A percentile compares a stretch with the other conserved stretches of the same genome.
Conservation (phyloP, 306 rosid species). For the Vigna hirtella region DNA sequence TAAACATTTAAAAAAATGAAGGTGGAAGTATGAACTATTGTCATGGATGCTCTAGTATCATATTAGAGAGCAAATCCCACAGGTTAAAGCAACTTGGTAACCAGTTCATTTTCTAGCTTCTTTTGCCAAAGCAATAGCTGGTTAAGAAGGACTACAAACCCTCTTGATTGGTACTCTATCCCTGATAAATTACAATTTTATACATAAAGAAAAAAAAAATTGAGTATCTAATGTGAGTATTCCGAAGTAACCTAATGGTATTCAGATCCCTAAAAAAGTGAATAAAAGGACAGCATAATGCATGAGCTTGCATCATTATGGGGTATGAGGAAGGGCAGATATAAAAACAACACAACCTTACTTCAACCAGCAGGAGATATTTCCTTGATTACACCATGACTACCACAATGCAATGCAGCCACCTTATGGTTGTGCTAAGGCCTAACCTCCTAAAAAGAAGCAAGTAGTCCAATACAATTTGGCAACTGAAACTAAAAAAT, state of each 20-base stretch:
- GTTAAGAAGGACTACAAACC: constrained; percentile 1
- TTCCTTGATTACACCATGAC: not conserved
- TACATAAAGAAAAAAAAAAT: not conserved
- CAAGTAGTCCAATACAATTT: not conserved
- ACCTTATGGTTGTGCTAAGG: not conserved
- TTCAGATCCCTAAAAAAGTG: not conserved
- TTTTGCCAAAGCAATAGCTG: not conserved
- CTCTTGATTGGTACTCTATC: constrained; percentile 10
- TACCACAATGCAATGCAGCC: not conserved
- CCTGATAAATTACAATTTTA: constrained; percentile 6
- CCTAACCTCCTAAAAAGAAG: constrained; percentile 12
- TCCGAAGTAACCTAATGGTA: not conserved
- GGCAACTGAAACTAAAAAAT: not conserved
- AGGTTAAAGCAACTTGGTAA: not conserved
- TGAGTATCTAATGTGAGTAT: not conserved
- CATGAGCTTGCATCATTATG: not conserved
- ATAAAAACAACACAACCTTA: not conserved
- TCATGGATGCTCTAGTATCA: constrained; percentile 19
- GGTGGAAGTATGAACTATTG: not conserved
- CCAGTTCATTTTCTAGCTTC: not conserved
- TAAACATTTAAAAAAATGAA: not conserved
- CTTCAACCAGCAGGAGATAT: not conserved
- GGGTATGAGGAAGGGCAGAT: not conserved
- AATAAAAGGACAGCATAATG: not conserved
- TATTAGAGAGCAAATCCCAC: not conserved